These are phyloP conservation scores for Corylus heterophylla DNA, from an alignment of 306 rosid genomes.

Conservation along the genomic window DNA sequence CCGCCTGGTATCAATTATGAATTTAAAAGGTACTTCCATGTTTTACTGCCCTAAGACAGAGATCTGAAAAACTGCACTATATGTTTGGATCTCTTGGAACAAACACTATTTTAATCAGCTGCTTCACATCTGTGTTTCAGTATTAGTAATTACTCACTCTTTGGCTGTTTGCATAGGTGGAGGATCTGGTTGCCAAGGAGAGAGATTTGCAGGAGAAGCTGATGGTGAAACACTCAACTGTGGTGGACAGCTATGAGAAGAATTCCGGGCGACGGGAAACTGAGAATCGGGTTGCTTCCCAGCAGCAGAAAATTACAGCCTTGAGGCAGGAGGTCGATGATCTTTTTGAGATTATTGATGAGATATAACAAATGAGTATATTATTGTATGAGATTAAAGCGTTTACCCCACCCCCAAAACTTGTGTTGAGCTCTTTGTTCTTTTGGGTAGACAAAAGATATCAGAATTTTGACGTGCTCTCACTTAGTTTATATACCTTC, in stretches of 20 bases:
- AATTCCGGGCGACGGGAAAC: slow-evolving; percentile 85
- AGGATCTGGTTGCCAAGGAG: slow-evolving; percentile 81
- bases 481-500: background rate
- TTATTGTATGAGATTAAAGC: background rate
- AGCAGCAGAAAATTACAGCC: slow-evolving; percentile 70
- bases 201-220: slow-evolving; percentile 83
- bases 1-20: background rate
- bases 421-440: background rate
- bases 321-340: slow-evolving; percentile 84
- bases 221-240: slow-evolving; percentile 70
- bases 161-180: slow-evolving; percentile 60
- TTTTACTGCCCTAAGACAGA: background rate
- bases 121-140: background rate
- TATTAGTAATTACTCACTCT: slow-evolving; percentile 7
- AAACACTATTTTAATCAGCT: background rate
- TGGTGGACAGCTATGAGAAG: slow-evolving; percentile 93
- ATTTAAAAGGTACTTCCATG: background rate
- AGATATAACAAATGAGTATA: slow-evolving; percentile 33
- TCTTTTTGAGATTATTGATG: slow-evolving; percentile 77
- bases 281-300: slow-evolving; percentile 76
- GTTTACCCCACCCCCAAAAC: background rate
- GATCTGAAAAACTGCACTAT: background rate
- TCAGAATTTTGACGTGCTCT: slow-evolving; percentile 21
- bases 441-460: background rate
- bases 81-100: background rate